phyloP scores from a whole-genome alignment of 805 yeast genomes.

The Candida awuae region DNA sequence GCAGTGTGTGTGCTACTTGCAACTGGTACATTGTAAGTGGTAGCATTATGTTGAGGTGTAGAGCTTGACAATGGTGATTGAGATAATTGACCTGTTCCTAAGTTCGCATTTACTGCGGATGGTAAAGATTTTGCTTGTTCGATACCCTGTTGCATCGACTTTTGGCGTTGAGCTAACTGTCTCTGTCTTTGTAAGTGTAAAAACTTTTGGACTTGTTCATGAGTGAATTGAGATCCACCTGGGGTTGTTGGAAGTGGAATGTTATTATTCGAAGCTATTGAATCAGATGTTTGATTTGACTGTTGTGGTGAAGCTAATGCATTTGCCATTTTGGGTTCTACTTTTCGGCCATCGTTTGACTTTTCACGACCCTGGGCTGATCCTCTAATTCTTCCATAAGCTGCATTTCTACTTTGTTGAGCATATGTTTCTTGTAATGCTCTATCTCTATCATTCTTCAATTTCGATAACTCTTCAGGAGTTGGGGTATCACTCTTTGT shows the following conservation, averaged over 20 bases:
- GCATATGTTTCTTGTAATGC: conserved; percentile 70
- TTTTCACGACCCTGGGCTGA: conserved; percentile 16
- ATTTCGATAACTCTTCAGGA: conserved; percentile 74
- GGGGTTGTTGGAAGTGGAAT: conserved; percentile 37
- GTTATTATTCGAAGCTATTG: conserved; percentile 3
- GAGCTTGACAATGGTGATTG: not conserved
- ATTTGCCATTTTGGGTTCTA: conserved; percentile 12
- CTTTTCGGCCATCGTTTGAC: conserved; percentile 12
- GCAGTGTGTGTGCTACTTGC: not conserved
- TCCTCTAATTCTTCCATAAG: conserved; percentile 19
- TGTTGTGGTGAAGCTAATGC: conserved; percentile 10
- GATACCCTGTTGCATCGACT: conserved; percentile 35
- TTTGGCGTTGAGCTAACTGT: conserved; percentile 16
- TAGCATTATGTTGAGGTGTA: conserved; percentile 1
- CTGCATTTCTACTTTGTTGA: conserved; percentile 18
- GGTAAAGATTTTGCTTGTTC: conserved; percentile 27
- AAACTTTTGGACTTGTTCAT: conserved; percentile 53
- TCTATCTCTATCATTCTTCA: conserved; percentile 82
- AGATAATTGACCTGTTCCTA: not conserved
- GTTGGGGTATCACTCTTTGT: conserved; percentile 50
- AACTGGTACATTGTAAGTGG: not conserved
- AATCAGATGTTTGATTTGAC: conserved; percentile 9
- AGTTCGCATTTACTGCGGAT: conserved; percentile 12
- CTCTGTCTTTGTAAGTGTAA: conserved; percentile 46
- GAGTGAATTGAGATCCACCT: conserved; percentile 50